Percentiles rank a stretch among this genome's conserved stretches.
Conservation (phyloP, 2,329 filamentous ascomycete species). For the Pyricularia pennisetigena region DNA sequence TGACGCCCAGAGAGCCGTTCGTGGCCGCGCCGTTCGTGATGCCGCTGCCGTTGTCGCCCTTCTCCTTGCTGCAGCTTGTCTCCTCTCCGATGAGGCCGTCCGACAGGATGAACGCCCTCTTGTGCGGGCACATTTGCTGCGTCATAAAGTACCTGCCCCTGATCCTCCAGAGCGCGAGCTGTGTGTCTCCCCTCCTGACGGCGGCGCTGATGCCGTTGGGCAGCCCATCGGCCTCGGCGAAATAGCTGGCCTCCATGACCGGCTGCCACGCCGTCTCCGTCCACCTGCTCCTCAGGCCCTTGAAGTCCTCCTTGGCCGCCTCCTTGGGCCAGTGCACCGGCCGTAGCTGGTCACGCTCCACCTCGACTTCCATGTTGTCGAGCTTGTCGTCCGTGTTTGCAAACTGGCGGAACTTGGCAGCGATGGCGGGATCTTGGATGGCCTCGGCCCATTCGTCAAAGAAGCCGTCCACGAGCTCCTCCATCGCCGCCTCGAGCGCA, state of each 20-base stretch:
- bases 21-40: neutral
- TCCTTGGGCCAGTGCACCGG: conserved; percentile 72
- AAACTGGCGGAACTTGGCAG: conserved; percentile 70
- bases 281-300: conserved; percentile 53
- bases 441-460: conserved; percentile 92
- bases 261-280: conserved; percentile 66
- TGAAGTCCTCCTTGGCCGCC: conserved; percentile 61
- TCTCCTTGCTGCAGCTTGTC: conserved; percentile 18
- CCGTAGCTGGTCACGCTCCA: conserved; percentile 62
- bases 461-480: conserved; percentile 70
- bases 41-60: conserved; percentile 19
- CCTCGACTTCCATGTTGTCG: conserved; percentile 59
- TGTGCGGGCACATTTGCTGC: conserved; percentile 94
- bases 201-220: conserved; percentile 67
- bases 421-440: conserved; percentile 56
- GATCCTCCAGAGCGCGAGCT: conserved; percentile 79
- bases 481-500: conserved; percentile 80
- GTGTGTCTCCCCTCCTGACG: conserved; percentile 80
- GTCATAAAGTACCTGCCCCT: conserved; percentile 72
- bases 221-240: conserved; percentile 50
- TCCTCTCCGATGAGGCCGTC: conserved; percentile 75
- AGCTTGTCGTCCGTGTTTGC: conserved; percentile 67
- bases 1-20: neutral
- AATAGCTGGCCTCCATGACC: conserved; percentile 60
- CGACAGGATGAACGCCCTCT: conserved; percentile 78